phyloP scores from a whole-genome alignment of 208 protist genomes.

The Phytomonas francai region DNA sequence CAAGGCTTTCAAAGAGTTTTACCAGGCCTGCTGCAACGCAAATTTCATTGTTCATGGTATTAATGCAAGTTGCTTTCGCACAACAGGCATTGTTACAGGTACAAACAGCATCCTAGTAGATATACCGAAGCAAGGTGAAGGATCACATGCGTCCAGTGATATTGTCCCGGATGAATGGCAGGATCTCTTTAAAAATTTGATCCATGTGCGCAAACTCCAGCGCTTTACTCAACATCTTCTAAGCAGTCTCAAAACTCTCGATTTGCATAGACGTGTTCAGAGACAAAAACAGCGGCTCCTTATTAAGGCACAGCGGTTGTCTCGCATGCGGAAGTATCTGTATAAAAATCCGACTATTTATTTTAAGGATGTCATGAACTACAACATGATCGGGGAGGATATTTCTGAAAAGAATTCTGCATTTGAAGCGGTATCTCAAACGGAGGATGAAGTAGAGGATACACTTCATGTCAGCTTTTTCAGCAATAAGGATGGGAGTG shows the following conservation, averaged over 20 bases:
- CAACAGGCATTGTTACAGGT: background rate
- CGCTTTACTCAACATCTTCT: background rate
- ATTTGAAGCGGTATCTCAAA: background rate
- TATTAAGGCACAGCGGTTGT: background rate
- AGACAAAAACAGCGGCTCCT: background rate
- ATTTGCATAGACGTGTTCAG: background rate
- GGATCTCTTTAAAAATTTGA: background rate
- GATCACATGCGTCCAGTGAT: background rate
- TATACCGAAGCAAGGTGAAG: background rate
- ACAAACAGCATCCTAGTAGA: background rate
- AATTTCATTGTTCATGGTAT: background rate
- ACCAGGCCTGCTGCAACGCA: background rate
- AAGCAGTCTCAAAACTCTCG: background rate
- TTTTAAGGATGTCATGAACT: background rate
- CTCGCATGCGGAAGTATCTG: background rate
- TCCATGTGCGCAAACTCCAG: background rate
- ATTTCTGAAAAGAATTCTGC: background rate
- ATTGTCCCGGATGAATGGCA: background rate
- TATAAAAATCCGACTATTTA: background rate
- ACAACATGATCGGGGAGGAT: background rate
- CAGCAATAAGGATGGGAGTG: background rate
- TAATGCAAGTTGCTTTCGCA: background rate
- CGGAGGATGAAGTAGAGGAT: background rate
- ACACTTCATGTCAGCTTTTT: background rate
- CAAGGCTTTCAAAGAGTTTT: background rate